These are phyloP conservation scores for Gnomoniopsis smithogilvyi DNA, from an alignment of 2,329 filamentous ascomycete genomes.

Conservation along the genomic window DNA sequence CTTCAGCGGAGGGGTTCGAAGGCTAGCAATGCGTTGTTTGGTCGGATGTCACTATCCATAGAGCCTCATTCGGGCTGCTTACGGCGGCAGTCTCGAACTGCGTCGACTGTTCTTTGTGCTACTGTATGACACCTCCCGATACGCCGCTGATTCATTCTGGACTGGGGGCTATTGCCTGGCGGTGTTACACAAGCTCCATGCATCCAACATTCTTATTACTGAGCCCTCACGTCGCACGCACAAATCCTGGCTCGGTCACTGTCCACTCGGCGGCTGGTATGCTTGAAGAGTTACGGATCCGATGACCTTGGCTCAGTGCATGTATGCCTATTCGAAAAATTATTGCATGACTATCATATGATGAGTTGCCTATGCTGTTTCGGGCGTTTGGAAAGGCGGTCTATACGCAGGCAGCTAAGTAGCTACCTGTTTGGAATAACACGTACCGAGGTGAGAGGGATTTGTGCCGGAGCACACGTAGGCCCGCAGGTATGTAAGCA, in stretches of 20 bases:
- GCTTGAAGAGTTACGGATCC: not conserved
- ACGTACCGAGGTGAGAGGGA: too few species aligned
- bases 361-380: too few species aligned
- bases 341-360: too few species aligned
- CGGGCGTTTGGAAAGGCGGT: too few species aligned
- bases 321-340: too few species aligned
- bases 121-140: not conserved
- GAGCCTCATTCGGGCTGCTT: not conserved
- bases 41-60: not conserved
- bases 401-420: too few species aligned
- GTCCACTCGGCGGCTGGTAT: not conserved
- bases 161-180: not conserved
- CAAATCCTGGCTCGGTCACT: not conserved
- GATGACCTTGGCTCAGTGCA: too few species aligned
- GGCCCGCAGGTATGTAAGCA: not conserved
- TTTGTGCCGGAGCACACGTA: too few species aligned
- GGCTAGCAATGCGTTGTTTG: not conserved
- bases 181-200: too few species aligned
- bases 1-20: not conserved
- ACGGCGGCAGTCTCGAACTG: not conserved
- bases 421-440: too few species aligned
- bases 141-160: not conserved
- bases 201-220: not conserved
- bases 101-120: not conserved
- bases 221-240: not conserved